A percentile compares a stretch with the other conserved stretches of the same genome.
phyloP scores from a whole-genome alignment of 495 filamentous ascomycete species.

The Recurvomyces mirabilis region DNA sequence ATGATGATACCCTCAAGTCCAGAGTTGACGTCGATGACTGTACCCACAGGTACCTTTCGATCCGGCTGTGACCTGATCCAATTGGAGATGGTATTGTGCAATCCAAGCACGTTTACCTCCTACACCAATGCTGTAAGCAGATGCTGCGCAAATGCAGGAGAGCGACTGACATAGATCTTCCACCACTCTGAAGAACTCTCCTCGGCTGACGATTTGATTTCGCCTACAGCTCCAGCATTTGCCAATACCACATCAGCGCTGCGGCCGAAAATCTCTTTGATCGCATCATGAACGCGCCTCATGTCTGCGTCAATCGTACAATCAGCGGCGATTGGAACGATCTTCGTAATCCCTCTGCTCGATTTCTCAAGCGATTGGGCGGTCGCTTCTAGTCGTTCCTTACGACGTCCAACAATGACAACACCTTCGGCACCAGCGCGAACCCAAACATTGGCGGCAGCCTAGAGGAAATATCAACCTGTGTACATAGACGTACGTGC shows the following conservation, averaged over 20 bases:
- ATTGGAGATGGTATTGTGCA: constrained; percentile 10
- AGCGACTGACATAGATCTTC: constrained; percentile 4
- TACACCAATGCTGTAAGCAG: neutral
- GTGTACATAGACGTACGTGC: too few species aligned
- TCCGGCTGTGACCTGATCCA: constrained; percentile 13
- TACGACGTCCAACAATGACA: constrained; percentile 19
- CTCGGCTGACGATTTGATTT: constrained; percentile 6
- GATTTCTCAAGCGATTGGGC: constrained; percentile 2
- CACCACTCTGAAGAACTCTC: constrained; percentile 12
- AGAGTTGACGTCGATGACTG: constrained; percentile 7
- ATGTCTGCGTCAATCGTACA: neutral
- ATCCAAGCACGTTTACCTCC: constrained; percentile 14
- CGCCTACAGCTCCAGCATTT: constrained; percentile 10
- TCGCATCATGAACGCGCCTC: neutral
- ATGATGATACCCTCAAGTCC: constrained; percentile 4
- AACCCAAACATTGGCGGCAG: constrained; percentile 15
- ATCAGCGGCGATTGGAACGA: neutral
- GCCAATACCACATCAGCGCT: constrained; percentile 17
- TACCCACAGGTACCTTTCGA: constrained; percentile 14
- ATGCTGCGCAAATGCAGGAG: neutral
- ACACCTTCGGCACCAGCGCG: constrained; percentile 18
- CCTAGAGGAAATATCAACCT: too few species aligned
- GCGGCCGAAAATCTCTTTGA: constrained; percentile 17
- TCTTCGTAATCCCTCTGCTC: neutral
- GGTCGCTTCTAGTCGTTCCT: constrained; percentile 12